Conservation (phyloP, 805 yeast species). For the Barnettozyma populi region DNA sequence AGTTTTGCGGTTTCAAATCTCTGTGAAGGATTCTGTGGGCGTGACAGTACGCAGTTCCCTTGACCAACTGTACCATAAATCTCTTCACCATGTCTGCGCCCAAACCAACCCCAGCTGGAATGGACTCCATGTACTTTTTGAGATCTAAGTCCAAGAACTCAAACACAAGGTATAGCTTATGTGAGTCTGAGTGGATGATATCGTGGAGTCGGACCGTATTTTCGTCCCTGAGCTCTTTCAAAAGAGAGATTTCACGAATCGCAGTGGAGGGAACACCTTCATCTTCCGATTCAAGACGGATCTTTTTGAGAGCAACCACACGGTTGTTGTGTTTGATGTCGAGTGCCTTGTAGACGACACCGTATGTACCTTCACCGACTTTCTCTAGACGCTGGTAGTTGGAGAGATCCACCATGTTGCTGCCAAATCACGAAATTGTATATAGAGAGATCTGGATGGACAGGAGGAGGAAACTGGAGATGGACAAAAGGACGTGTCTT, state of each 20-base stretch:
- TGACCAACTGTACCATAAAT: slow-evolving; percentile 86
- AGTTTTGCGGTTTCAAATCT: slow-evolving; percentile 93
- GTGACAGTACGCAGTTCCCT: slow-evolving; percentile 91
- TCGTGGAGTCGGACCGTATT: slow-evolving; percentile 89
- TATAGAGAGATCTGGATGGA: background rate
- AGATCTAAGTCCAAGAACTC: slow-evolving; percentile 92
- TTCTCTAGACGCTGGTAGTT: slow-evolving; percentile 93
- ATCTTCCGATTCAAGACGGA: slow-evolving; percentile 91
- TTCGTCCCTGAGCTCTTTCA: slow-evolving; percentile 91
- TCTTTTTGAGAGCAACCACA: slow-evolving; percentile 93
- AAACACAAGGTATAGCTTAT: slow-evolving; percentile 87
- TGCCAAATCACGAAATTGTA: background rate
- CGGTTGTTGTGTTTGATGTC: slow-evolving; percentile 86
- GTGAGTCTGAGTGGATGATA: slow-evolving; percentile 91
- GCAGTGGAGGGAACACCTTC: slow-evolving; percentile 99
- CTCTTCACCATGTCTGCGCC: slow-evolving; percentile 87
- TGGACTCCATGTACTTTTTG: slow-evolving; percentile 94
- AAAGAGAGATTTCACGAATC: slow-evolving; percentile 87
- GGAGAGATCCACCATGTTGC: slow-evolving; percentile 53
- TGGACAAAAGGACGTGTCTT: background rate
- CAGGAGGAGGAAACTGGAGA: background rate
- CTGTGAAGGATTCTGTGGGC: slow-evolving; percentile 91
- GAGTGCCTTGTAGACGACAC: slow-evolving; percentile 94
- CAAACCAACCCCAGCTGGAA: slow-evolving; percentile 84
- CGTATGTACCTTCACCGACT: slow-evolving; percentile 91